Percentiles rank a stretch among this genome's conserved stretches.
Evolutionary conservation across 352 stramenopile genomes (phyloP).

Genomic region (Pythium aquatile): DNA sequence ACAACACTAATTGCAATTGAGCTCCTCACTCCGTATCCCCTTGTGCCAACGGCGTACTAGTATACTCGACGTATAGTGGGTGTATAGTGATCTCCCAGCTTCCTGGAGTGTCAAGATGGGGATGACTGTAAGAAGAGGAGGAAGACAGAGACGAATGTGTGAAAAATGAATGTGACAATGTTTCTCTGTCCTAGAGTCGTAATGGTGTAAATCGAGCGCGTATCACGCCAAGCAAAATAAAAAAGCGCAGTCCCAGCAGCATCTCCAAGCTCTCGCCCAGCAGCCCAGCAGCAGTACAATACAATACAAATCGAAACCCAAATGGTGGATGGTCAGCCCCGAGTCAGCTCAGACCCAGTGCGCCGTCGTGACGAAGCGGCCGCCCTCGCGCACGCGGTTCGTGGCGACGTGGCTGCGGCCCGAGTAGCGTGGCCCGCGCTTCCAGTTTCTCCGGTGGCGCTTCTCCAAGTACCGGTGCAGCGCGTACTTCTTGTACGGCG

Average conservation of each 20-base stretch:
- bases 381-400: slow-evolving; percentile 76
- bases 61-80: neutral
- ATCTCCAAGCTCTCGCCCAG: neutral
- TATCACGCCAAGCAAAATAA: slow-evolving; percentile 6
- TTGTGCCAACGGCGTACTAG: neutral
- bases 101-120: neutral
- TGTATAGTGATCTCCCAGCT: neutral
- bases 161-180: neutral
- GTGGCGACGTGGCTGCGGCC: slow-evolving; percentile 78
- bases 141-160: neutral
- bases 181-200: slow-evolving; percentile 6
- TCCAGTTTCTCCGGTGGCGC: slow-evolving; percentile 80
- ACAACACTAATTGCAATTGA: neutral
- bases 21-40: neutral
- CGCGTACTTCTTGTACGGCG: slow-evolving; percentile 74
- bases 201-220: slow-evolving; percentile 10
- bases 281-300: neutral
- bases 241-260: neutral
- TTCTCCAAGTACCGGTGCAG: slow-evolving; percentile 84
- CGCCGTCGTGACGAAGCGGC: slow-evolving; percentile 79
- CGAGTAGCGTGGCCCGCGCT: slow-evolving; percentile 76
- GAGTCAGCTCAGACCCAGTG: slow-evolving; percentile 63
- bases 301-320: neutral
- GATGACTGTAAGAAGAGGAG: neutral
- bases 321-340: neutral